phyloP scores from a whole-genome alignment of 2,329 filamentous ascomycete species.

The Ploettnerulaceae sp. region DNA sequence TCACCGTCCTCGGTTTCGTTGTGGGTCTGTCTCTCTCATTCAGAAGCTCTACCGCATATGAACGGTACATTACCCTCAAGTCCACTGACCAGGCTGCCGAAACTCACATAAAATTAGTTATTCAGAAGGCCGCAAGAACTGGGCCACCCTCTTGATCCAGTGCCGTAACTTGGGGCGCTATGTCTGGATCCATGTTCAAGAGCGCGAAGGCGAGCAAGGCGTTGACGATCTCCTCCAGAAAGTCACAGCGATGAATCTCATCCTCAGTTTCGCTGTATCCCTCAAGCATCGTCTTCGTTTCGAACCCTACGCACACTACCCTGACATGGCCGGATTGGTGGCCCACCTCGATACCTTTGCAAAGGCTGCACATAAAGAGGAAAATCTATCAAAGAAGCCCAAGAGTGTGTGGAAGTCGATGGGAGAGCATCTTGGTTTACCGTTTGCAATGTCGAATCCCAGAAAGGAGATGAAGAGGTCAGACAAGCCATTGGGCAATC shows the following conservation, averaged over 20 bases:
- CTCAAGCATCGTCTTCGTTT: slow-evolving; percentile 81
- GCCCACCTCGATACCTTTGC: slow-evolving; percentile 75
- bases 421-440: slow-evolving; percentile 71
- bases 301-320: slow-evolving; percentile 74
- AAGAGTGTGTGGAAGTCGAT: slow-evolving; percentile 50
- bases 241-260: slow-evolving; percentile 63
- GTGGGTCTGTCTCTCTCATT: slow-evolving; percentile 73
- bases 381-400: slow-evolving; percentile 36
- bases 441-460: slow-evolving; percentile 73
- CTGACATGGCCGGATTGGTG: slow-evolving; percentile 65
- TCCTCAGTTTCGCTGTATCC: slow-evolving; percentile 69
- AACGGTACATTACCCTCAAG: slow-evolving; percentile 41
- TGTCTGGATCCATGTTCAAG: slow-evolving; percentile 74
- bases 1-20: slow-evolving; percentile 77
- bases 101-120: slow-evolving; percentile 34
- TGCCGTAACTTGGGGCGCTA: slow-evolving; percentile 65
- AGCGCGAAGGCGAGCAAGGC: slow-evolving; percentile 48
- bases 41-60: slow-evolving; percentile 71
- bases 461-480: slow-evolving; percentile 71
- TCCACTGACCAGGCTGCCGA: background rate
- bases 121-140: slow-evolving; percentile 59
- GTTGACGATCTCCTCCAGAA: slow-evolving; percentile 68
- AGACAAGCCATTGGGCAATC: slow-evolving; percentile 68
- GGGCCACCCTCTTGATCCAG: slow-evolving; percentile 57
- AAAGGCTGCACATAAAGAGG: slow-evolving; percentile 43